These are phyloP conservation scores for Coemansia sp. DNA, from an alignment of 192 early-diverging fungal genomes.

Conservation along the genomic window DNA sequence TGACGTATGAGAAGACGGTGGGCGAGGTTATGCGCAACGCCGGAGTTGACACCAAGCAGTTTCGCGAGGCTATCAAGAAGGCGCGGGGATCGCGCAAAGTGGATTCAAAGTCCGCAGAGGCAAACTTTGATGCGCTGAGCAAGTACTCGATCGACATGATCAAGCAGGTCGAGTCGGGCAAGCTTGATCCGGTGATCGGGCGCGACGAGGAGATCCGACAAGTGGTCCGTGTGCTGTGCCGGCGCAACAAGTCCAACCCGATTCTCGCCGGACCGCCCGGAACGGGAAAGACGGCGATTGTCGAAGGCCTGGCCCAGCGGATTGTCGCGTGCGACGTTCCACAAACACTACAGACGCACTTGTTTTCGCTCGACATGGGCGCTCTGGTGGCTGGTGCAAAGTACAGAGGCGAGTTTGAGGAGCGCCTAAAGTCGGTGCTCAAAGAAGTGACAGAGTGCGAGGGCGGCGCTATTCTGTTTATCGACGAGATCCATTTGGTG, in stretches of 20 bases:
- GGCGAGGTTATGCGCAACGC: constrained; percentile 62
- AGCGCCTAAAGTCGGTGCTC: constrained; percentile 92
- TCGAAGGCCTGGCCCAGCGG: constrained; percentile 93
- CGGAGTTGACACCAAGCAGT: constrained; percentile 65
- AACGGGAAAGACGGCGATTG: constrained; percentile 76
- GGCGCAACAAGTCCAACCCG: constrained; percentile 90
- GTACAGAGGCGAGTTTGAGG: constrained; percentile 98
- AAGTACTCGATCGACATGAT: constrained; percentile 95
- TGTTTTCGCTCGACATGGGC: constrained; percentile 96
- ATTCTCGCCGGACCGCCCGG: constrained; percentile 82
- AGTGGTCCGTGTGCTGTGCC: constrained; percentile 88
- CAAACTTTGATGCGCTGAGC: constrained; percentile 83
- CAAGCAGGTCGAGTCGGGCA: constrained; percentile 76
- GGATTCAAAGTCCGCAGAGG: constrained; percentile 82
- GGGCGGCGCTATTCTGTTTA: constrained; percentile 91
- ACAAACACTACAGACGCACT: constrained; percentile 69
- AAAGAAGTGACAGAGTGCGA: constrained; percentile 92
- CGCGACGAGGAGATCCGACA: constrained; percentile 95
- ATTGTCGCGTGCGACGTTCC: constrained; percentile 94
- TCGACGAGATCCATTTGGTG: constrained; percentile 96
- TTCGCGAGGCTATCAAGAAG: constrained; percentile 75
- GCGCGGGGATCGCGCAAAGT: constrained; percentile 81
- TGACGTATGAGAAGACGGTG: constrained; percentile 68
- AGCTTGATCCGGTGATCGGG: constrained; percentile 96
- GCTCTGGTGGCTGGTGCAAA: constrained; percentile 90